Base-by-base conservation (phyloP, 805 yeast species). In the Ogataea sp. region DNA sequence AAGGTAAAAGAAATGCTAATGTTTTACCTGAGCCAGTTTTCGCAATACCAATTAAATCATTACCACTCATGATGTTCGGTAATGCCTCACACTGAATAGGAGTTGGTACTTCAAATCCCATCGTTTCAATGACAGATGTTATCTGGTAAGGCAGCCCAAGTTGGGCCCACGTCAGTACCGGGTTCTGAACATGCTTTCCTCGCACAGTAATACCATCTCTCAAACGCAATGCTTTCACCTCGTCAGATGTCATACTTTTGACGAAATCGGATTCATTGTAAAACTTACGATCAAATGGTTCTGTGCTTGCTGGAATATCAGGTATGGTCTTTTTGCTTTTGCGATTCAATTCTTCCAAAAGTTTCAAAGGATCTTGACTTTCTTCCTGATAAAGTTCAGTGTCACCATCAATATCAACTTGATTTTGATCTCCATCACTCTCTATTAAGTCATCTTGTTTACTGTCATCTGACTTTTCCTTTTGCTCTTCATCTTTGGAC, bases 21-120 rank as follows among this genome's bases (percentile, higher is more conserved):
- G 98, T 93, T 55, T 93, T 93, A 3, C 98, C 98, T 1, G 96
- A 85, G 0, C 98, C 98, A 0, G 98, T 93, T 47, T 88, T 87
- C 0, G 98, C 97, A 17, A 93, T 82, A 6, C 96, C 97, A 35
- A 93, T 82, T 7, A 90, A 75, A 61, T 93, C 97, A 36, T 83
- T 61, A 1, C 97, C 97, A 2, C 80, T 68, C 94, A 90, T 84
- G 17, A 88, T 77, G 1, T 88, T 83, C 0, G 98, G 97, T 18
- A 89, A 68, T 0, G 96, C 88, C 51, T 88, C 96, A 0, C 88
- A 70, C 58, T 93, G 98, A 39, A 93, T 87, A 0, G 96, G 75
- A 0, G 97, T 85, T 1, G 97, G 96, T 2, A 61, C 53, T 0
- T 59, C 64, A 53, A 75, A 89, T 7, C 66, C 56, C 9, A 82